Evolutionary conservation across 2,329 filamentous ascomycete species (phyloP).

Genomic region (Coniochaeta sp.): DNA sequence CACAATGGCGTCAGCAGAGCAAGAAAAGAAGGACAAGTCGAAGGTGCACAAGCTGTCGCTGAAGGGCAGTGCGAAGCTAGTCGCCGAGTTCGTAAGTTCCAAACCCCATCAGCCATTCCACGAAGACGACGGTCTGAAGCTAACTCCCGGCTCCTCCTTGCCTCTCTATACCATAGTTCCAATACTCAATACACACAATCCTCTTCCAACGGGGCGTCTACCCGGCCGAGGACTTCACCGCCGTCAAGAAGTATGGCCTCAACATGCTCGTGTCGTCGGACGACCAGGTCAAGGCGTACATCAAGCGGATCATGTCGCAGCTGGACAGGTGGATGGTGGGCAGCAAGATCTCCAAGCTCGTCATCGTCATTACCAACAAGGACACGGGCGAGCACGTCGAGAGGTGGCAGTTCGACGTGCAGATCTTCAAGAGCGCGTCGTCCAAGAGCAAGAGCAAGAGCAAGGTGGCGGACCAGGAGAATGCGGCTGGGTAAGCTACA

Average conservation of each 20-base stretch:
- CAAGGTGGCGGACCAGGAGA: conserved; percentile 60
- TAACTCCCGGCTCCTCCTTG: too few species aligned
- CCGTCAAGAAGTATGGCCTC: conserved; percentile 98
- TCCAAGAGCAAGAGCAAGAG: conserved; percentile 39
- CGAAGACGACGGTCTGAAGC: too few species aligned
- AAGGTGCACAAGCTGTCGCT: conserved; percentile 93
- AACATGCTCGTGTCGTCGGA: conserved; percentile 97
- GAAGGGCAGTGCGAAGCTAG: conserved; percentile 76
- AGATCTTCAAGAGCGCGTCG: conserved; percentile 52
- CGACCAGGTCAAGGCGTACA: conserved; percentile 97
- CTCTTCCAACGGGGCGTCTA: conserved; percentile 86
- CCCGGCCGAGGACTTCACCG: conserved; percentile 92
- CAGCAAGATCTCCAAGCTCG: conserved; percentile 94
- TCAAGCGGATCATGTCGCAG: conserved; percentile 98
- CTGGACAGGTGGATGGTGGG: conserved; percentile 96
- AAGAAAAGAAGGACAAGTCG: conserved; percentile 58
- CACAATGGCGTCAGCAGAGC: conserved; percentile 2
- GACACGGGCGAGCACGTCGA: conserved; percentile 95
- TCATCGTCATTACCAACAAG: conserved; percentile 94
- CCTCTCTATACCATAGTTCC: conserved; percentile 56
- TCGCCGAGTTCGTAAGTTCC: conserved; percentile 85
- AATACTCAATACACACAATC: conserved; percentile 97
- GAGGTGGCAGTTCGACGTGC: conserved; percentile 92
- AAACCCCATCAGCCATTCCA: not conserved
- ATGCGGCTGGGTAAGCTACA: conserved; percentile 52